Evolutionary conservation across 208 protist species (phyloP).

Genomic region (Trypanosoma boissoni): DNA sequence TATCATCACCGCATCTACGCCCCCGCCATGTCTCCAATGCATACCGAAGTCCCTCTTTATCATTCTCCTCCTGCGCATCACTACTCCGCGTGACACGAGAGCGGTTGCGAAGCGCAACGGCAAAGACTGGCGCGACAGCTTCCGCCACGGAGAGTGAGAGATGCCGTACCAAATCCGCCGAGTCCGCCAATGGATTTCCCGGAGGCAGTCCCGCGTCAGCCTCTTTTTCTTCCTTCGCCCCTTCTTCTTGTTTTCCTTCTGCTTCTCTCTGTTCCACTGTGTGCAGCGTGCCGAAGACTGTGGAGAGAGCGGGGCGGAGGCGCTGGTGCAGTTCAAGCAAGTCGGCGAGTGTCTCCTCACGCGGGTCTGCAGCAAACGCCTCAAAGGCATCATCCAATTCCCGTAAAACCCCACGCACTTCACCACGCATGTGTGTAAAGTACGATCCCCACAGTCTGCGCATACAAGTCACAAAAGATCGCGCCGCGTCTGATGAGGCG

Average conservation of each 20-base stretch:
- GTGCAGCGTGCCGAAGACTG: neutral
- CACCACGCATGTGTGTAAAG: slow-evolving; percentile 9
- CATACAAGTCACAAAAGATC: slow-evolving; percentile 16
- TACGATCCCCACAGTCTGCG: slow-evolving; percentile 14
- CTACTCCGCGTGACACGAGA: neutral
- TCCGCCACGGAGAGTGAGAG: slow-evolving; percentile 23
- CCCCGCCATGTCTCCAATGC: neutral
- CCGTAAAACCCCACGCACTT: slow-evolving; percentile 5
- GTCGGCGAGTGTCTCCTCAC: slow-evolving; percentile 16
- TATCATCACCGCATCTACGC: too few species aligned
- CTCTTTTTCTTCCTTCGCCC: neutral
- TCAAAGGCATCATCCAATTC: slow-evolving; percentile 9
- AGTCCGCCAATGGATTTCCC: slow-evolving; percentile 18
- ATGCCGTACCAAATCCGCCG: slow-evolving; percentile 7
- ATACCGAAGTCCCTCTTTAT: neutral
- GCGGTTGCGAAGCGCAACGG: neutral
- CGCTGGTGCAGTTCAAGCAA: slow-evolving; percentile 12
- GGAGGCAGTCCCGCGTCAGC: neutral
- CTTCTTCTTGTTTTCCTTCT: neutral
- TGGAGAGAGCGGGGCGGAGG: neutral
- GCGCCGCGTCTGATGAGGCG: neutral
- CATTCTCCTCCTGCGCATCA: neutral
- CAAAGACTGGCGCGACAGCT: slow-evolving; percentile 10
- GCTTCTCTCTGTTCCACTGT: neutral
- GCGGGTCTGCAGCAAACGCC: slow-evolving; percentile 8